phyloP scores from a whole-genome alignment of 768 basidiomycete genomes.

The Clavulina sp. region DNA sequence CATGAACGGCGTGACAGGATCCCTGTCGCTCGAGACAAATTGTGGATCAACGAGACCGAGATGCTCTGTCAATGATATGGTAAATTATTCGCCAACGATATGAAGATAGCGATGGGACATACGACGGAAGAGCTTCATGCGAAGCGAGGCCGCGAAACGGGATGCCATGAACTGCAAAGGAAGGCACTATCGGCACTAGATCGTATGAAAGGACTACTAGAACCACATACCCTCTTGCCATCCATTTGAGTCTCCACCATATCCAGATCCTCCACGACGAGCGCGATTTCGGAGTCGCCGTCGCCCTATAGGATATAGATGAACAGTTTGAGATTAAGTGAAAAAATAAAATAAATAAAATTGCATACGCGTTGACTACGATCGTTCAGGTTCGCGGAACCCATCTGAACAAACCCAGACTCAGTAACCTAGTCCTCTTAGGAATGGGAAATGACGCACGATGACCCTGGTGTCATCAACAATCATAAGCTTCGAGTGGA shows the following conservation, averaged over 20 bases:
- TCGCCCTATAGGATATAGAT: slow-evolving; percentile 74
- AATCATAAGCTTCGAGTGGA: slow-evolving; percentile 83
- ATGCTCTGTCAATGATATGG: slow-evolving; percentile 39
- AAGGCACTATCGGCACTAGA: neutral
- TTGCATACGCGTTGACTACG: slow-evolving; percentile 5
- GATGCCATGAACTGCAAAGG: slow-evolving; percentile 36
- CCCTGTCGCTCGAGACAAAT: slow-evolving; percentile 25
- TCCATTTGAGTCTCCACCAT: slow-evolving; percentile 61
- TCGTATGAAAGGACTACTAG: neutral
- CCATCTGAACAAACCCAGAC: slow-evolving; percentile 13
- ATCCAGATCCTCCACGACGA: slow-evolving; percentile 81
- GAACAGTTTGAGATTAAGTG: neutral
- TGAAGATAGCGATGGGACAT: slow-evolving; percentile 6
- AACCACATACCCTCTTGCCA: slow-evolving; percentile 31
- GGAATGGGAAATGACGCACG: slow-evolving; percentile 27
- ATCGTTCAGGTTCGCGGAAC: slow-evolving; percentile 24
- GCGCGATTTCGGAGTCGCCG: slow-evolving; percentile 86
- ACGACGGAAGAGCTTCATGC: slow-evolving; percentile 75
- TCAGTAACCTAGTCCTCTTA: neutral
- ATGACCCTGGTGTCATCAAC: slow-evolving; percentile 85
- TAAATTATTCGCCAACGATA: slow-evolving; percentile 6
- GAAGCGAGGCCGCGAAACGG: slow-evolving; percentile 68
- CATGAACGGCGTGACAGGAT: slow-evolving; percentile 44
- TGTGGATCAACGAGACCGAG: slow-evolving; percentile 76
- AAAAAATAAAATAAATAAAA: neutral